Conservation (phyloP, 2,329 filamentous ascomycete genomes). For the Calonectria pteridis region DNA sequence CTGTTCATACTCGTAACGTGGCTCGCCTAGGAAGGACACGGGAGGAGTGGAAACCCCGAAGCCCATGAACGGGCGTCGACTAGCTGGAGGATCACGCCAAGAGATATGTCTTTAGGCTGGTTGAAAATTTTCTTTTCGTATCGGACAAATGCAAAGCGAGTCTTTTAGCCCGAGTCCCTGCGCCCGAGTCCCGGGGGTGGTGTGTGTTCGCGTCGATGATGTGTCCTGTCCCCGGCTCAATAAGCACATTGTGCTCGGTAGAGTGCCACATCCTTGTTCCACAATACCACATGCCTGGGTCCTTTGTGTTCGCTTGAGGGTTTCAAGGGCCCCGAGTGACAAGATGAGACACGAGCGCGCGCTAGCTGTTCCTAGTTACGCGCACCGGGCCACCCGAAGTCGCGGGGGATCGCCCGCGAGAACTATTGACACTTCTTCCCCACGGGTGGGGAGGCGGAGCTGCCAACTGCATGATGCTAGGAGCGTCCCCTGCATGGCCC, state of each 20-base stretch:
- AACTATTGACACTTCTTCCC: neutral
- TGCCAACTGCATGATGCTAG: neutral
- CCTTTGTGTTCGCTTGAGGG: neutral
- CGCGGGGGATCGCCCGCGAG: neutral
- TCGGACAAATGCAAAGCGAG: neutral
- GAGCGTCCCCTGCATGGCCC: conserved; percentile 11
- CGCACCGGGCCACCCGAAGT: neutral
- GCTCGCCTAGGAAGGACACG: neutral
- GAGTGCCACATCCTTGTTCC: neutral
- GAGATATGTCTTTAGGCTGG: conserved; percentile 1
- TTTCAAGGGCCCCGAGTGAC: neutral
- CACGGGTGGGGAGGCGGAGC: neutral
- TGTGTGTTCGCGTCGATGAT: neutral
- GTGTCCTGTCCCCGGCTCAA: neutral
- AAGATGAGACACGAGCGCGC: neutral
- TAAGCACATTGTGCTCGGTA: neutral
- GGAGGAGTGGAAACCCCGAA: neutral
- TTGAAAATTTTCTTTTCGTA: neutral
- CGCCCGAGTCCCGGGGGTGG: neutral
- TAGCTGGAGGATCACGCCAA: neutral
- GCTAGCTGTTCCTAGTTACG: neutral
- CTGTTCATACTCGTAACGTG: conserved; percentile 5
- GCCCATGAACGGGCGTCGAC: neutral
- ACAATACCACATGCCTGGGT: neutral
- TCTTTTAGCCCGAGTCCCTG: neutral